Evolutionary conservation across 1,284 basidiomycete genomes (phyloP).

Genomic region (Cronartium quercuum): DNA sequence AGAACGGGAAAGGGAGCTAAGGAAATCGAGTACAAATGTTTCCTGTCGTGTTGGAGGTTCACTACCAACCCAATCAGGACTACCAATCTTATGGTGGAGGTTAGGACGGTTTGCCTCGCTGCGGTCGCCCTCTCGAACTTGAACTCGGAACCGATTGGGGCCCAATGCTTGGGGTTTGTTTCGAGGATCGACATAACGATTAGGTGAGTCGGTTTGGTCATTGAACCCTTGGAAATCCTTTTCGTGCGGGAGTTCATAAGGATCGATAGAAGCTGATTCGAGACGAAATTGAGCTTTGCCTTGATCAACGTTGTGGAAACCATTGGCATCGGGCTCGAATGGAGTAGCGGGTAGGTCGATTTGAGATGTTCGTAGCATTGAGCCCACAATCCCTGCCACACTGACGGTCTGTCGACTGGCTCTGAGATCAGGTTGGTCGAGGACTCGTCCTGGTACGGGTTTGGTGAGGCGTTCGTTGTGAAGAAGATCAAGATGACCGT

Average conservation of each 20-base stretch:
- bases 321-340: slow-evolving; percentile 33
- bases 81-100: slow-evolving; percentile 11
- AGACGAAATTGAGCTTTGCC: slow-evolving; percentile 35
- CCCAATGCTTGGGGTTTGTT: slow-evolving; percentile 15
- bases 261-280: slow-evolving; percentile 33
- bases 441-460: slow-evolving; percentile 27
- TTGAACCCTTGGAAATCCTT: slow-evolving; percentile 37
- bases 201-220: slow-evolving; percentile 15
- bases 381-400: slow-evolving; percentile 28
- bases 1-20: slow-evolving; percentile 27
- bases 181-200: slow-evolving; percentile 18
- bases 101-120: slow-evolving; percentile 4
- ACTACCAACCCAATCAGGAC: slow-evolving; percentile 32
- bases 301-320: slow-evolving; percentile 37
- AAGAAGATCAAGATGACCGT: slow-evolving; percentile 36
- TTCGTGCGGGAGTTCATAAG: slow-evolving; percentile 19
- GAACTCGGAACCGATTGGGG: slow-evolving; percentile 16
- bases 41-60: slow-evolving; percentile 15
- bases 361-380: slow-evolving; percentile 26
- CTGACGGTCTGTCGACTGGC: slow-evolving; percentile 30
- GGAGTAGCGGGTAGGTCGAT: slow-evolving; percentile 32
- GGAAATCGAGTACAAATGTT: slow-evolving; percentile 36
- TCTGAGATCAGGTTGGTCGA: slow-evolving; percentile 32
- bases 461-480: slow-evolving; percentile 35
- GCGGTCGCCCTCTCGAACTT: slow-evolving; percentile 16